Evolutionary conservation across 176 grass and related monocot species (phyloP), one percentile per base, ranked within the genome.

Genomic region (maize (Zea mays)): DNA sequence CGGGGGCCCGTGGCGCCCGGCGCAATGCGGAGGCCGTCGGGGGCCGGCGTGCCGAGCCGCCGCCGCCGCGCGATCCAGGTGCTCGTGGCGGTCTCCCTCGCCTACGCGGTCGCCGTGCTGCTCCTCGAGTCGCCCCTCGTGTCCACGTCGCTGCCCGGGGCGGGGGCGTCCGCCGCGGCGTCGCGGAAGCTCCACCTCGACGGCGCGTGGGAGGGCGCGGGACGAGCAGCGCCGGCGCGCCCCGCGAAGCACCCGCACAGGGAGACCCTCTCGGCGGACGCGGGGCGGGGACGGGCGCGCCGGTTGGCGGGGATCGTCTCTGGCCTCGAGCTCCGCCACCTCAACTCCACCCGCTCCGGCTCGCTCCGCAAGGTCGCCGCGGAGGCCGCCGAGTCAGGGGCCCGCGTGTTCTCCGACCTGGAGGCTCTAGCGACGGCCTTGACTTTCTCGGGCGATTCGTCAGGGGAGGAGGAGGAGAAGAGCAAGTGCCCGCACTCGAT

Each of bases 401-500:
- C 65, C 36, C 92, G 82, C 36, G 71, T 97, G 39, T 84, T 91
- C 68, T 74, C 86, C 27, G 85, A 79, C 48, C 80, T 97, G 8
- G 60, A 76, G 33, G 60, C 84, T 43, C 48, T 73, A n/a, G 64
- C 67, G 33, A 69, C 14, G 5, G 1, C 64, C 11, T 1, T 69
- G 12, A 0, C 34, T 0, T n/a, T 16, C 6, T n/a, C 78, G 50
- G 16, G 15, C 5, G 56, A 70, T 8, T 59, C 41, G 6, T 34
- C 78, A 7, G 17, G 44, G 10, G 66, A 86, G 38, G 69, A 71
- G 8, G 86, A 78, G 8, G 85, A 78, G 17, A 77, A 79, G 75
- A 79, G 78, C 65, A 88, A 69, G 73, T 99, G 96, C 83, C 87
- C 96, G 57, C 92, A 93, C 84, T 99, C 96, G 13, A 76, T 99